These are phyloP conservation scores for Tieghemiomyces parasiticus DNA, from an alignment of 192 early-diverging fungal species.

Conservation along the genomic window DNA sequence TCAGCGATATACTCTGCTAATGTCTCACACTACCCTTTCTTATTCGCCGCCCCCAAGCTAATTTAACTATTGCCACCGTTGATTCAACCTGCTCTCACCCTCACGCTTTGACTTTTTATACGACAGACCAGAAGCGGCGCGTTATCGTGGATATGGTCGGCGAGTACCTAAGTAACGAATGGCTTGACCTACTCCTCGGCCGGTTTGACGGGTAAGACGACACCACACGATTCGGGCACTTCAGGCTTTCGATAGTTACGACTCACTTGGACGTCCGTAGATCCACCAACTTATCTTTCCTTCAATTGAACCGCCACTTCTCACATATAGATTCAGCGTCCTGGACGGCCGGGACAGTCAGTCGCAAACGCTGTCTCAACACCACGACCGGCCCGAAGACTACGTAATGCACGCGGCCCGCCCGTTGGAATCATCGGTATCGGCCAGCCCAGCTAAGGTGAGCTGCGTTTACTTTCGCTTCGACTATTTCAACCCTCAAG, in stretches of 20 bases:
- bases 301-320: background rate
- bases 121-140: background rate
- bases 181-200: background rate
- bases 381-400: constrained; percentile 5
- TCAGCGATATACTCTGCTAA: background rate
- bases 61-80: background rate
- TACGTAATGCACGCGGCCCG: background rate
- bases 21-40: background rate
- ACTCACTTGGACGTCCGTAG: background rate
- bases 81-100: background rate
- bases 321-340: background rate
- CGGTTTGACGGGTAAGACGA: background rate
- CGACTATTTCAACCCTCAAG: background rate
- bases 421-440: background rate
- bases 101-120: background rate
- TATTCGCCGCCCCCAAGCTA: background rate
- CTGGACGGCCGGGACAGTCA: background rate
- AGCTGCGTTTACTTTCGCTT: background rate
- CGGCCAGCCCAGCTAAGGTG: background rate
- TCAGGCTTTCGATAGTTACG: background rate
- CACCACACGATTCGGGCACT: background rate
- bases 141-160: constrained; percentile 2
- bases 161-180: constrained; percentile 6
- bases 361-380: background rate
- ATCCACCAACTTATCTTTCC: background rate